Evolutionary conservation across 2,329 filamentous ascomycete genomes (phyloP), one percentile per base, ranked within the genome.

Genomic region (Myrmaecium sp.): DNA sequence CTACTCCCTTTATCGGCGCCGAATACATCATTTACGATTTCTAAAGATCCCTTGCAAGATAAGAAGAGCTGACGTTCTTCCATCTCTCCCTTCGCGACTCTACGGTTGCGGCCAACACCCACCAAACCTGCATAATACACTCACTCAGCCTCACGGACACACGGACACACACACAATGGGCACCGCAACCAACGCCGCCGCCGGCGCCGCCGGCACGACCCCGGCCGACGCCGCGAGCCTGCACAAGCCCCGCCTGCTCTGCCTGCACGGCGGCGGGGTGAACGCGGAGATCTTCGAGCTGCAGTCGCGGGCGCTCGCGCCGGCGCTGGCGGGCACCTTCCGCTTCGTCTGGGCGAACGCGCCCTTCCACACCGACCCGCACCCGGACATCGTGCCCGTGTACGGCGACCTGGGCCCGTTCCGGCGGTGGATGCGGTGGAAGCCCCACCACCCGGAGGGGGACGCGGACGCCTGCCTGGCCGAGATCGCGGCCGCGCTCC

Each of bases 211-310:
- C n/a, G n/a, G n/a, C n/a, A n/a, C n/a, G n/a, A n/a, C n/a, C n/a
- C n/a, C 34, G 17, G 39, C 46, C 6, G 40, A 45, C 30, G 39
- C 44, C 14, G 39, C 22, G 9, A 23, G 28, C 7, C 43, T 60
- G 21, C 33, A 46, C 31, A 55, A 62, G 15, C 76, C 76, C 3
- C 72, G 77, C 32, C 69, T 84, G 37, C 71, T 84, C 38, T 83
- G 76, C 51, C 69, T 84, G n/a, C 78, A 84, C 49, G 78, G 78
- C 44, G 78, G 77, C 40, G 78, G 78, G 33, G 70, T 74, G 36
- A 82, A 76, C 41, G 71, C 64, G n/a, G 44, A 60, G 21, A 68
- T 82, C 46, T 83, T 83, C 55, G 56, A 62, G 33, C 47, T 64
- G 7, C 78, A 84, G 53, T 69, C 70, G 37, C 75, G 78, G 34